phyloP scores from a whole-genome alignment of 2,329 filamentous ascomycete genomes.

The Nigrospora oryzae region DNA sequence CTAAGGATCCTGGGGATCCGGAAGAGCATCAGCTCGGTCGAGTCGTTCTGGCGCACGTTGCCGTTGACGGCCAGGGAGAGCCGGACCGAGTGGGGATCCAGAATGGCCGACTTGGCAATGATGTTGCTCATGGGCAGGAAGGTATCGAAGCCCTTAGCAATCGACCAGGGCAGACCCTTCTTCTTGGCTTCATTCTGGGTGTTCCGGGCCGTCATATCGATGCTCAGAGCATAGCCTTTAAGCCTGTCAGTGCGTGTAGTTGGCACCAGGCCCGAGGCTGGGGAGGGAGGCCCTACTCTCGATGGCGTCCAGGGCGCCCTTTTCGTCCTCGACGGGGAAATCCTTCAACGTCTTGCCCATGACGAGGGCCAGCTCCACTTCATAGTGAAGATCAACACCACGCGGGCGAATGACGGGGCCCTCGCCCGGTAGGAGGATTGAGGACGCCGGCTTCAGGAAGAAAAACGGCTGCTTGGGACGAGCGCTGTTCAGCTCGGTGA shows the following conservation, averaged over 20 bases:
- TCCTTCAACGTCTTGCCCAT: constrained; percentile 77
- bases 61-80: constrained; percentile 81
- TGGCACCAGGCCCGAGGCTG: not conserved
- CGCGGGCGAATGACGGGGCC: constrained; percentile 76
- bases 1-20: constrained; percentile 77
- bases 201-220: constrained; percentile 97
- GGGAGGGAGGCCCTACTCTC: constrained; percentile 45
- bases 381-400: constrained; percentile 84
- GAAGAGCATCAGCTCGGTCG: constrained; percentile 91
- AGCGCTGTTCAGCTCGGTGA: constrained; percentile 80
- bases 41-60: constrained; percentile 71
- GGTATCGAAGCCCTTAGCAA: constrained; percentile 96
- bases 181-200: constrained; percentile 94
- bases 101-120: constrained; percentile 72
- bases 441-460: constrained; percentile 91
- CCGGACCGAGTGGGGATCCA: constrained; percentile 81
- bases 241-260: constrained; percentile 5
- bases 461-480: constrained; percentile 95
- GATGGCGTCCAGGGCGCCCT: constrained; percentile 75
- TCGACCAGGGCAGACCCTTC: constrained; percentile 92
- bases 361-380: constrained; percentile 86
- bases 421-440: constrained; percentile 69
- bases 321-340: constrained; percentile 62
- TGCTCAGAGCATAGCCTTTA: constrained; percentile 76
- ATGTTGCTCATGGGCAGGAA: constrained; percentile 81